Base-by-base conservation (phyloP, 495 filamentous ascomycete species). In the Talaromyces nanjingensis region DNA sequence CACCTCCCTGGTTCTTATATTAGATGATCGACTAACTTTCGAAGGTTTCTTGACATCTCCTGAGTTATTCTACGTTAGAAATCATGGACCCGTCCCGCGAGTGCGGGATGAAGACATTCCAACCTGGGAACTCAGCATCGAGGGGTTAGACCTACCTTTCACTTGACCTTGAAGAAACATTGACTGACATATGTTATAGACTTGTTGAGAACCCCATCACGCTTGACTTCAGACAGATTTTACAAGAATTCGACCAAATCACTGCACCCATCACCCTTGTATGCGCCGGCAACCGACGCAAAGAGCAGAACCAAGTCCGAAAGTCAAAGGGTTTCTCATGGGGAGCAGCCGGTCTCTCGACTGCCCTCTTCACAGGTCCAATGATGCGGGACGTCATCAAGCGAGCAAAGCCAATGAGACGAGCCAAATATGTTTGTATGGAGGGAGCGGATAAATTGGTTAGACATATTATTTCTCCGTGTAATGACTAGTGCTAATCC, bases 321-420 rank as follows among this genome's bases (percentile, higher is more conserved):
- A 98, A 98, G 72, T 90, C 90, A 2, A 96, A 97, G 70, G 93
- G 93, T 0, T 98, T 98, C 77, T 96, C 92, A 60, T 98, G 93
- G 93, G 93, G 93, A 45, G 82, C 93, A 0, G 92, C 91, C 6
- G 93, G 92, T 25, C 71, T 97, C 4, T 97, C 92, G 0, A 98
- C 93, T 0, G 89, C 92, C 0, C 77, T 98, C 1, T 98, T 90
- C 80, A 98, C 93, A 0, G 93, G 93, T 6, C 89, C 93, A 0
- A 71, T 86, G 47, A 86, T 98, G 70, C 78, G 81, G 0, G 90
- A 96, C 60, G 71, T 98, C 6, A 73, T 98, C 6, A 79, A 76
- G 34, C 84, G 77, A 52, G 91, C 91, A 5, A 84, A 77, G 56
- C 92, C 92, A 0, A 76, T 79, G 63, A 84, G 87, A 57, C 84